These are phyloP conservation scores for Vigna hirtella DNA, from an alignment of 306 rosid species.

Conservation along the genomic window DNA sequence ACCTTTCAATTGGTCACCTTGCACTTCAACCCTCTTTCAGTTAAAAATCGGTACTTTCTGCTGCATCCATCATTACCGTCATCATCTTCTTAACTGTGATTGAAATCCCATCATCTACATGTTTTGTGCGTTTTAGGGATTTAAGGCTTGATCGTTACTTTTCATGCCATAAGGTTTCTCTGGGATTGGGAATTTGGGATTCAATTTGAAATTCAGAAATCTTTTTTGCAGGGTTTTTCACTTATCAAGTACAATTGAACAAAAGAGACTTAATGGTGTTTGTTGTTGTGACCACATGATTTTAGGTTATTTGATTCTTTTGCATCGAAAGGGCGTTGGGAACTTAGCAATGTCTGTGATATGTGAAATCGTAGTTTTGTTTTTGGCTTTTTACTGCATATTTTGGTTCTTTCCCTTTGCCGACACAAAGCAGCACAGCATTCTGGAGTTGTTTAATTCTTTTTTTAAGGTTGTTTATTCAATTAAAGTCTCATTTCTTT, in stretches of 20 bases:
- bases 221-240: slow-evolving; percentile 23
- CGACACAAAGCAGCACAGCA: neutral
- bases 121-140: slow-evolving; percentile 6
- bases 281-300: slow-evolving; percentile 2
- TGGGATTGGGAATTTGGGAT: neutral
- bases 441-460: slow-evolving; percentile 6
- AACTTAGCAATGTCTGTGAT: neutral
- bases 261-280: neutral
- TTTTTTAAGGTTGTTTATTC: slow-evolving; percentile 25
- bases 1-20: neutral
- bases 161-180: neutral
- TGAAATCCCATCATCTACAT: slow-evolving; percentile 17
- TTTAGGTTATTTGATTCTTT: neutral
- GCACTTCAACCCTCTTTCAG: neutral
- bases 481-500: neutral
- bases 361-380: slow-evolving; percentile 8
- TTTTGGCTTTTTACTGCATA: neutral
- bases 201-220: slow-evolving; percentile 28
- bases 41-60: neutral
- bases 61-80: neutral
- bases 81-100: neutral
- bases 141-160: neutral
- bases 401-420: neutral
- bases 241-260: neutral
- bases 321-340: neutral